A percentile compares a stretch with the other conserved stretches of the same genome.
These are phyloP conservation scores for Cutaneotrichosporon sp. DNA, from an alignment of 1,284 basidiomycete species.

Conservation along the genomic window DNA sequence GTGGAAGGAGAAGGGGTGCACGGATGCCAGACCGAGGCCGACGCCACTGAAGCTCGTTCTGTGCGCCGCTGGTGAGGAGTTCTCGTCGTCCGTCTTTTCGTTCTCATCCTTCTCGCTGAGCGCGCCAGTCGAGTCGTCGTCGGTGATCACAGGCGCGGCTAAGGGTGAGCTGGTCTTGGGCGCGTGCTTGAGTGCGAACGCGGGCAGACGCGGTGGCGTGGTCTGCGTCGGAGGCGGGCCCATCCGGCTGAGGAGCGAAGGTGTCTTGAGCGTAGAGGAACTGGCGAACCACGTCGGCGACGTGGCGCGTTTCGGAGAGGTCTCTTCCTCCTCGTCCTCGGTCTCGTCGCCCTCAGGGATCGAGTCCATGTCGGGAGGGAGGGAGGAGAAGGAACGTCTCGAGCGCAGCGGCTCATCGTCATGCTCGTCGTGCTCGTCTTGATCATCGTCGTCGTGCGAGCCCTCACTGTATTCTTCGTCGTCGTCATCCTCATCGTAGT, in stretches of 20 bases:
- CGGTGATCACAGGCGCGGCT: slow-evolving; percentile 6
- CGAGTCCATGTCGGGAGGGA: slow-evolving; percentile 35
- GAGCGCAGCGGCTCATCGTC: slow-evolving; percentile 15
- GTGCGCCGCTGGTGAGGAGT: neutral
- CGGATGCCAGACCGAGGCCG: slow-evolving; percentile 16
- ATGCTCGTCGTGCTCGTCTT: slow-evolving; percentile 25
- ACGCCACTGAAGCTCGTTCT: slow-evolving; percentile 3
- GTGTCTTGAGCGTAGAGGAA: neutral
- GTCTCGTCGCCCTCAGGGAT: slow-evolving; percentile 35
- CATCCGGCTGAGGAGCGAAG: slow-evolving; percentile 18
- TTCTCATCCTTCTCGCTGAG: slow-evolving; percentile 5
- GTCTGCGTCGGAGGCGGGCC: slow-evolving; percentile 13
- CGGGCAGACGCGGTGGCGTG: neutral
- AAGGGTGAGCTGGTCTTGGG: slow-evolving; percentile 47
- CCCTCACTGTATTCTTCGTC: slow-evolving; percentile 30
- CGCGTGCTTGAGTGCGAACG: slow-evolving; percentile 38
- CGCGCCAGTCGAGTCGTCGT: slow-evolving; percentile 2
- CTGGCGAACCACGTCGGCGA: slow-evolving; percentile 42
- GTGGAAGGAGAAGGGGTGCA: slow-evolving; percentile 11
- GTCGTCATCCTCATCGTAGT: slow-evolving; percentile 29
- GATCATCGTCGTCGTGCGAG: slow-evolving; percentile 21
- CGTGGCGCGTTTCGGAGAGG: slow-evolving; percentile 20
- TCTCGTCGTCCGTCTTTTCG: slow-evolving; percentile 4
- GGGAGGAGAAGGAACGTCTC: slow-evolving; percentile 22
- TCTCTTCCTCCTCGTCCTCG: slow-evolving; percentile 18